Evolutionary conservation across 2,329 filamentous ascomycete genomes (phyloP).

Genomic region (Fusarium sacchari): DNA sequence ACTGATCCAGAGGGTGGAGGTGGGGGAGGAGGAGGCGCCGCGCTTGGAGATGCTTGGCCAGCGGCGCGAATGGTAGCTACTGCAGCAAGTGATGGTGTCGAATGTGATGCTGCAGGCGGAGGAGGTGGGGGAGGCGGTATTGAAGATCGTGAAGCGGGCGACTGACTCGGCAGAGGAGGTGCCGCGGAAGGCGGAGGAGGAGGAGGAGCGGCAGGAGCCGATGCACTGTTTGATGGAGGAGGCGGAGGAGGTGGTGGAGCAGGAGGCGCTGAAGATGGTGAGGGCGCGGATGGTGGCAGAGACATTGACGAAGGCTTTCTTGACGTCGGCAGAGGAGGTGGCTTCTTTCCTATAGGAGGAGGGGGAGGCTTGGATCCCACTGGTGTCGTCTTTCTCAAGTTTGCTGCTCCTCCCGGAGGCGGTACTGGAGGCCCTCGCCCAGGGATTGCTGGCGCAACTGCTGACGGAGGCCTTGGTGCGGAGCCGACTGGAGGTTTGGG

Average conservation of each 20-base stretch:
- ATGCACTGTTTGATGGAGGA: slow-evolving; percentile 52
- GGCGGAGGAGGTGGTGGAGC: slow-evolving; percentile 54
- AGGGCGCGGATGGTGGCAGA: slow-evolving; percentile 48
- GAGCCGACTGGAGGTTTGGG: slow-evolving; percentile 67
- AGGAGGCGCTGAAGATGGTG: slow-evolving; percentile 46
- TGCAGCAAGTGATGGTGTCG: slow-evolving; percentile 53
- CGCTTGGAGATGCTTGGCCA: slow-evolving; percentile 52
- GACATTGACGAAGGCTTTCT: slow-evolving; percentile 64
- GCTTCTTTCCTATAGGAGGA: slow-evolving; percentile 81
- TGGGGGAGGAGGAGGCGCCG: slow-evolving; percentile 48
- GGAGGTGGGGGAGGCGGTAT: slow-evolving; percentile 44
- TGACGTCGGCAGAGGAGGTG: slow-evolving; percentile 69
- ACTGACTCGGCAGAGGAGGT: slow-evolving; percentile 52
- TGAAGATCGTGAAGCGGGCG: slow-evolving; percentile 45
- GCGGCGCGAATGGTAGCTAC: slow-evolving; percentile 58
- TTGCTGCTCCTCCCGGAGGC: slow-evolving; percentile 56
- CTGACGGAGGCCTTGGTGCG: slow-evolving; percentile 62
- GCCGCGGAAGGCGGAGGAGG: slow-evolving; percentile 51
- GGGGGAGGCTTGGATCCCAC: slow-evolving; percentile 70
- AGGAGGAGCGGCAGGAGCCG: slow-evolving; percentile 55
- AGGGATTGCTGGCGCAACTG: slow-evolving; percentile 32
- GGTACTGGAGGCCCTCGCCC: slow-evolving; percentile 46
- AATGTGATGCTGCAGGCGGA: slow-evolving; percentile 32
- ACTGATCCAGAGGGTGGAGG: slow-evolving; percentile 48
- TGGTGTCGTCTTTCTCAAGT: slow-evolving; percentile 68